These are phyloP conservation scores for Datisca glomerata DNA, from an alignment of 306 rosid species.

Conservation along the genomic window DNA sequence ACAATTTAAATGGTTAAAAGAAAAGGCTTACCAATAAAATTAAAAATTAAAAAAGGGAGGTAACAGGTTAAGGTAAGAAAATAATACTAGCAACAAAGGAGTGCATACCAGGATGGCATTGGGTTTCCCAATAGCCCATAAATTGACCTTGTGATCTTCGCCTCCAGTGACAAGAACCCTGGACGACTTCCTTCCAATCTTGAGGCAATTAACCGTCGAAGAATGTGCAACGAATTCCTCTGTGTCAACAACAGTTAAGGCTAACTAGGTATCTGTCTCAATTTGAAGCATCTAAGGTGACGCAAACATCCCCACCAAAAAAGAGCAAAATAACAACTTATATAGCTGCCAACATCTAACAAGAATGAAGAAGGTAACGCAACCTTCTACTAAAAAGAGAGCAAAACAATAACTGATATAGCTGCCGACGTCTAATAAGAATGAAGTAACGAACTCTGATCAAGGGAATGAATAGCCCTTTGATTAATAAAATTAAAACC, in stretches of 20 bases:
- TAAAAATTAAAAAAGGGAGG: no score
- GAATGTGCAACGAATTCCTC: constrained; percentile 99
- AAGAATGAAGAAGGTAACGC: not conserved
- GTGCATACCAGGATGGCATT: constrained; percentile 79
- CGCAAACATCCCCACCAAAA: no score
- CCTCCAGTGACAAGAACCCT: constrained; percentile 99
- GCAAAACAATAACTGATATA: not conserved
- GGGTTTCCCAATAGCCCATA: constrained; percentile 99
- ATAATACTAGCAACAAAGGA: no score
- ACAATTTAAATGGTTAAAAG: not conserved
- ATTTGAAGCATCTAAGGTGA: not conserved
- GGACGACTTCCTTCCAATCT: constrained; percentile 86
- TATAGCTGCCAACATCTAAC: not conserved
- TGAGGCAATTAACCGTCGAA: constrained; percentile 89
- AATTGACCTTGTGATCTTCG: constrained; percentile 98
- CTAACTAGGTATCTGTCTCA: constrained; percentile 10
- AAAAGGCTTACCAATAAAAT: constrained; percentile 3
- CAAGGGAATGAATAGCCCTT: constrained; percentile 2
- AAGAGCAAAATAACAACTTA: not conserved
- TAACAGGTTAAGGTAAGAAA: no score
- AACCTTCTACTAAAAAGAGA: no score
- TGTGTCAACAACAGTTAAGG: constrained; percentile 53
- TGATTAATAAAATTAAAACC: not conserved
- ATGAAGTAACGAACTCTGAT: constrained; percentile 2
- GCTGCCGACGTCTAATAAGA: not conserved